Base-by-base conservation (phyloP, 768 basidiomycete genomes). In the Xerocomellus intermedius region DNA sequence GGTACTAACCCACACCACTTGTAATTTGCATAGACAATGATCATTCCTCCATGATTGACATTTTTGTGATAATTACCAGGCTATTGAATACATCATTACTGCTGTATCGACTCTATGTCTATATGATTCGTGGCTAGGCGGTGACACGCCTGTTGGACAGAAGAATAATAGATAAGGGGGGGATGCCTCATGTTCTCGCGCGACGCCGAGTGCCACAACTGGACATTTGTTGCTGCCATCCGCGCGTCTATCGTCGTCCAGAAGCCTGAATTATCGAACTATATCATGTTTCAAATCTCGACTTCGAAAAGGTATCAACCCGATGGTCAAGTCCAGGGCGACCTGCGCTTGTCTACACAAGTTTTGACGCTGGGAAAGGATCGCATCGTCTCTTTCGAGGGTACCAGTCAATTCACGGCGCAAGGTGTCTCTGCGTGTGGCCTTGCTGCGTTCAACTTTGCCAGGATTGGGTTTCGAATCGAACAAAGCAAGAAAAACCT, bases 381-480 rank as follows among this genome's bases (percentile, higher is more conserved):
- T 54, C 63, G 66, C 37, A 70, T 80, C 35, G 73, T 81, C 37
- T 81, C 79, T 2, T 75, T 79, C 56, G 67, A 62, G 6, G 81
- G 83, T 17, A 76, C 80, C 13, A 80, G 85, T 42, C 86, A 87
- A 58, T 87, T 86, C 55, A 69, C 69, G n/a, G 73, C 75, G 12
- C 69, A 56, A 24, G 67, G 69, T 4, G 60, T 71, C 30, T 81
- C 86, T 39, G 77, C 85, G 3, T 88, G 86, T 56, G 87, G 87
- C 17, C 74, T 89, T 24, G 86, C 86, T 22, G 81, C 82, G 2
- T 68, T 87, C 63, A 87, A 87, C 63, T 86, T 83, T 56, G 82
- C 80, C 12, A 74, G 84, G 49, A 60, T 82, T 8, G 72, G 78
- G 9, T 76, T 84, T 33, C 64, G 61, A n/a, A 58, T 67, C 26